Evolutionary conservation across 176 grass and related monocot species (phyloP).

Genomic region (Luzula sylvatica): DNA sequence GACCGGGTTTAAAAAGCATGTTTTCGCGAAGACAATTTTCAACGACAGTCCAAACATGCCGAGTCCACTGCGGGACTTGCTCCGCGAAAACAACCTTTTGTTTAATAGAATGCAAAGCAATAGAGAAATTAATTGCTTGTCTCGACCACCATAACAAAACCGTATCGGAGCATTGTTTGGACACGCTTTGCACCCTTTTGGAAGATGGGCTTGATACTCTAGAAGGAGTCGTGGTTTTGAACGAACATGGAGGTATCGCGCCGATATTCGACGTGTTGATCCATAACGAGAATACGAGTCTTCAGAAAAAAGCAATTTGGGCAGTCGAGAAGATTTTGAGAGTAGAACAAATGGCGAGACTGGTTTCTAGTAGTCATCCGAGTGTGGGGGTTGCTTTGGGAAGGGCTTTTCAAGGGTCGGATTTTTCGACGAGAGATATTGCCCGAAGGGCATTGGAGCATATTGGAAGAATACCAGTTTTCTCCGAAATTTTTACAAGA

Average conservation of each 20-base stretch:
- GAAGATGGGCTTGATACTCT: conserved; percentile 44
- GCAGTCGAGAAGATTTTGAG: conserved; percentile 76
- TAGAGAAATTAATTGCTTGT: conserved; percentile 55
- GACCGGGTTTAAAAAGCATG: background rate
- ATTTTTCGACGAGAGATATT: conserved; percentile 40
- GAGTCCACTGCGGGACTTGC: conserved; percentile 54
- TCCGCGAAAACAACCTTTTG: conserved; percentile 53
- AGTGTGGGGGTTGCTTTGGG: conserved; percentile 50
- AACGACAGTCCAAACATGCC: conserved; percentile 23
- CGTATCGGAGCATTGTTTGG: conserved; percentile 45
- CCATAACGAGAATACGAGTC: conserved; percentile 34
- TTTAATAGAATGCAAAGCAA: conserved; percentile 56
- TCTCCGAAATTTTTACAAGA: conserved; percentile 30
- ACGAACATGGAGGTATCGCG: conserved; percentile 24
- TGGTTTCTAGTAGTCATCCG: conserved; percentile 25
- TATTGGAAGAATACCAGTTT: conserved; percentile 43
- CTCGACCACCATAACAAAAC: conserved; percentile 56
- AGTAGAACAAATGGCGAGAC: conserved; percentile 42
- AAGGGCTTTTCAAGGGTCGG: conserved; percentile 51
- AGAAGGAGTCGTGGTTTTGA: conserved; percentile 37
- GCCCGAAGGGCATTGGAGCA: conserved; percentile 67
- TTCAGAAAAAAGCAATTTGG: conserved; percentile 55
- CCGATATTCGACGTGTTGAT: conserved; percentile 57
- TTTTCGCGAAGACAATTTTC: conserved; percentile 1
- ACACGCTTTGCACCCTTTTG: conserved; percentile 56